Base-by-base conservation (phyloP, 306 rosid genomes). In the Cicer arietinum region DNA sequence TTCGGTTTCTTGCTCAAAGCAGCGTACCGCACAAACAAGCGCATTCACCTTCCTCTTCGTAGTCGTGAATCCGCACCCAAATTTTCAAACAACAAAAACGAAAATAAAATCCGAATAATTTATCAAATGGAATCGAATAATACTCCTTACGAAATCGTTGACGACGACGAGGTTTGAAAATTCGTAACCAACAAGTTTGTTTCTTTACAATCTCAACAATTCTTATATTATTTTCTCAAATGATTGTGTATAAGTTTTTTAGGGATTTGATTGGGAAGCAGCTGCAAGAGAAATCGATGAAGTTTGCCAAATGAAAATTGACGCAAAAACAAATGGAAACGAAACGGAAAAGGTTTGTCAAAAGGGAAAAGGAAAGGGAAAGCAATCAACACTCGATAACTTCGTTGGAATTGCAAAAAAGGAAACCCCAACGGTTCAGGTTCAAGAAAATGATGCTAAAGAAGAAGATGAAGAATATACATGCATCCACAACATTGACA, bases 221-320 rank as follows among this genome's bases (percentile, higher is more conserved):
- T 39, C 48, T 44, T 3, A 30, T 3, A 30, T 0, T 30, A 22
- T 1, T 57, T 44, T 77, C 35, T 77, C 46, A 18, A 18, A 1
- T 40, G 12, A 7, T 48, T 53, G 9, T 6, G 41, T 18, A 0
- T 13, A 1, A 10, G 9, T 12, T 43, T 54, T 67, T 54, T 67
- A 94, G 90, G 92, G 82, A 1, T 91, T 91, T 65, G 97, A 94
- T 67, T 94, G 98, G 98, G 97, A 86, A 75, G 96, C 94, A 59
- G 94, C 94, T 69, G 96, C 81, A 1, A 82, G 69, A 81, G 94
- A 83, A 80, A 82, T 86, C 52, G 96, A 90, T 14, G 88, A 64
- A 1, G 92, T 82, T 74, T 86, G 82, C 63, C 84, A 76, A 72
- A 67, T 67, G 69, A 35, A 57, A 20, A 54, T 46, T 64, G 54